Evolutionary conservation across 2,329 filamentous ascomycete species (phyloP).

Genomic region (Colletotrichum acutatum): DNA sequence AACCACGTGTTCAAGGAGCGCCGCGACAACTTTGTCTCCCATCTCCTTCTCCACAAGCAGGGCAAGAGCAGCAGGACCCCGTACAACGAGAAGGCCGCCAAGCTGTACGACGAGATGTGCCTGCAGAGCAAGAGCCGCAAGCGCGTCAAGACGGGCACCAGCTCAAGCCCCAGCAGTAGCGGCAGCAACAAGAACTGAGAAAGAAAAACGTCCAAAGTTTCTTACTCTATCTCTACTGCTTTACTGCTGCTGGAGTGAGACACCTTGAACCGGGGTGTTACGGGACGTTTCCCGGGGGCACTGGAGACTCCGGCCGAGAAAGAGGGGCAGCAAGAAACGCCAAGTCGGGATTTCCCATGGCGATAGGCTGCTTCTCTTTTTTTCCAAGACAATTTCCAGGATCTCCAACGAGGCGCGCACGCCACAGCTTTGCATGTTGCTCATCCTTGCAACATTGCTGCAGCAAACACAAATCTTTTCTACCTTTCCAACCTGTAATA

Average conservation of each 20-base stretch:
- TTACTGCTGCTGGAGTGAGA: constrained; percentile 10
- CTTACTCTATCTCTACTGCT: not conserved
- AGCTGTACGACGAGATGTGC: constrained; percentile 36
- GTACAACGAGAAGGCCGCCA: constrained; percentile 36
- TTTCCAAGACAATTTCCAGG: not conserved
- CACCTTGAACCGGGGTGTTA: not conserved
- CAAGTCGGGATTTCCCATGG: constrained; percentile 4
- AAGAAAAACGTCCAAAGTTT: not conserved
- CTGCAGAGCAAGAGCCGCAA: constrained; percentile 38
- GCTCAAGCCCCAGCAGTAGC: constrained; percentile 27
- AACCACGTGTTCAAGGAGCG: constrained; percentile 38
- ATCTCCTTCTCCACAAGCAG: constrained; percentile 38
- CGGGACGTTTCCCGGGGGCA: not conserved
- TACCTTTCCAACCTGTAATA: constrained; percentile 24
- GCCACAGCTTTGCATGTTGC: not conserved
- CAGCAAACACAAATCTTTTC: not conserved
- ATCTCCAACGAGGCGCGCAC: not conserved
- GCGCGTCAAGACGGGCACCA: constrained; percentile 32
- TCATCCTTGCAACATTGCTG: constrained; percentile 9
- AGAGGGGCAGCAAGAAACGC: constrained; percentile 19
- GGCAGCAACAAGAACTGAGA: constrained; percentile 27
- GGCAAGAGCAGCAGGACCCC: constrained; percentile 37
- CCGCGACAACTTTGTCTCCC: constrained; percentile 39
- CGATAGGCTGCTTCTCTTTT: not conserved
- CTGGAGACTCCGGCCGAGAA: constrained; percentile 22